These are phyloP conservation scores for Fomes fomentarius DNA, from an alignment of 1,284 basidiomycete genomes.

Conservation along the genomic window DNA sequence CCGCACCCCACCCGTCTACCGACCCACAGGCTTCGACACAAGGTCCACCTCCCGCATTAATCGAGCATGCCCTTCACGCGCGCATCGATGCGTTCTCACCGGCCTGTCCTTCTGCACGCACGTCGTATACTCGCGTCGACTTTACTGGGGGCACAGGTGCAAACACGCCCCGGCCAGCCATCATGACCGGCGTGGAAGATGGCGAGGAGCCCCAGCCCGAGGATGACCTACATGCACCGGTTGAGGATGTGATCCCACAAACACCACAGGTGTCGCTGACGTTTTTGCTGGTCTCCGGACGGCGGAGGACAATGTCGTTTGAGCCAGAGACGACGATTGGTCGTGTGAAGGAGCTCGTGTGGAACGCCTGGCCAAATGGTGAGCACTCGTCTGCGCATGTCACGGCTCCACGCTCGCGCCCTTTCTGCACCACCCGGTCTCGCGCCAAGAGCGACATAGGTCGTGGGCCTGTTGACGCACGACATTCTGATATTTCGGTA, in stretches of 20 bases:
- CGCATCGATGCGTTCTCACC: conserved; percentile 30
- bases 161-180: conserved; percentile 20
- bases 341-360: conserved; percentile 82
- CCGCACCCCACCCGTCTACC: not conserved
- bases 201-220: conserved; percentile 22
- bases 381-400: conserved; percentile 31
- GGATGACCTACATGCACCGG: conserved; percentile 20
- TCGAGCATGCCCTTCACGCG: conserved; percentile 20
- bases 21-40: conserved; percentile 1
- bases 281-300: conserved; percentile 78
- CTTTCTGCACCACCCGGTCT: not conserved
- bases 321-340: conserved; percentile 80
- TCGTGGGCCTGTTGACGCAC: no score
- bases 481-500: not conserved
- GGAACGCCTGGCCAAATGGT: conserved; percentile 85
- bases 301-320: conserved; percentile 74
- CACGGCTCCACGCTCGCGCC: not conserved
- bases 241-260: conserved; percentile 47
- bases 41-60: conserved; percentile 9
- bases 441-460: not conserved
- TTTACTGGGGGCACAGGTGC: conserved; percentile 25
- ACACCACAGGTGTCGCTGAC: conserved; percentile 70
- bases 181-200: conserved; percentile 20
- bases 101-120: conserved; percentile 39
- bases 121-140: conserved; percentile 42